Percentiles rank a stretch among this genome's conserved stretches.
phyloP scores from a whole-genome alignment of 2,329 filamentous ascomycete species.

The Ophiosphaerella narmari region DNA sequence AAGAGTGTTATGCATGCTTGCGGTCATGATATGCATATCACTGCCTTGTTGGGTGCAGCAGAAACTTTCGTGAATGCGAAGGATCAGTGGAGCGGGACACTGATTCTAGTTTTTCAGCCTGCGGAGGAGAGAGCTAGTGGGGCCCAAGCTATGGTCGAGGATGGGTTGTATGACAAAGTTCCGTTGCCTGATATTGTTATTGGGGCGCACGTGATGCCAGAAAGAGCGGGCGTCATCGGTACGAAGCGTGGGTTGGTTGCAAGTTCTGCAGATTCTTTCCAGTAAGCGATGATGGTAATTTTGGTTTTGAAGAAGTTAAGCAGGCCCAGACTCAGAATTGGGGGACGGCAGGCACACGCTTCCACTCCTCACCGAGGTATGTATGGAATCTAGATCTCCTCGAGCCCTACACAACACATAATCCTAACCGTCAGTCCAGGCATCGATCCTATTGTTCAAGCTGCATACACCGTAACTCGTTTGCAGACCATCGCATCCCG shows the following conservation, averaged over 20 bases:
- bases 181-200: constrained; percentile 62
- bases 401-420: too few relatives aligned
- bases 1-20: constrained; percentile 71
- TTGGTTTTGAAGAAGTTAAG: constrained; percentile 1
- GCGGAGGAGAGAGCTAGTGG: constrained; percentile 68
- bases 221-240: constrained; percentile 47
- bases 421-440: constrained; percentile 12
- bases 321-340: constrained; percentile 57
- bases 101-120: constrained; percentile 70
- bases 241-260: constrained; percentile 50
- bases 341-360: constrained; percentile 63
- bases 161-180: constrained; percentile 60
- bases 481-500: constrained; percentile 64
- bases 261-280: constrained; percentile 47
- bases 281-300: constrained; percentile 14
- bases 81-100: constrained; percentile 63
- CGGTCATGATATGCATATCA: constrained; percentile 67
- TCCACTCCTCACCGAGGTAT: constrained; percentile 57
- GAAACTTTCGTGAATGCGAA: constrained; percentile 53
- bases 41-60: constrained; percentile 61
- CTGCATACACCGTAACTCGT: constrained; percentile 59
- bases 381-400: too few relatives aligned
- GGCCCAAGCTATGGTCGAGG: constrained; percentile 66
- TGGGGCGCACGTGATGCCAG: constrained; percentile 62
- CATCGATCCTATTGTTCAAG: constrained; percentile 64